Conservation (phyloP, 768 basidiomycete genomes). For the Glaciozyma martinii region DNA sequence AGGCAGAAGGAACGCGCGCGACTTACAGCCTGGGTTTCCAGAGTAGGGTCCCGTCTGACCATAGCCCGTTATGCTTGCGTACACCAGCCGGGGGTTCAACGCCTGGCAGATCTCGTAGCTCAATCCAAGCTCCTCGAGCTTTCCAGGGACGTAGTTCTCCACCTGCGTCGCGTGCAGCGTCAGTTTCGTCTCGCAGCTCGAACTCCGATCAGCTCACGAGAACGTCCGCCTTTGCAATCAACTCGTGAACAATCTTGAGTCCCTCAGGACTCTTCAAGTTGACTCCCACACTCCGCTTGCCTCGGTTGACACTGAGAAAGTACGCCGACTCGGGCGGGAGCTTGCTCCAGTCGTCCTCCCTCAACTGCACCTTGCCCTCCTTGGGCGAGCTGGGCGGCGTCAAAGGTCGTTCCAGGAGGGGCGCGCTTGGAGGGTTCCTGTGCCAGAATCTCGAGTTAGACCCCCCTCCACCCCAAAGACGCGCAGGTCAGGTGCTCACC, state of each 20-base stretch:
- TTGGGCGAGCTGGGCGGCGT: slow-evolving; percentile 30
- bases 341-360: slow-evolving; percentile 42
- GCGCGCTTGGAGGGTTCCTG: slow-evolving; percentile 43
- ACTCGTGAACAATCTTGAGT: slow-evolving; percentile 59
- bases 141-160: slow-evolving; percentile 45
- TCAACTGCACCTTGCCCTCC: slow-evolving; percentile 47
- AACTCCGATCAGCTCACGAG: slow-evolving; percentile 49
- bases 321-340: slow-evolving; percentile 87
- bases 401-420: slow-evolving; percentile 34
- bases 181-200: background rate
- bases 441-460: background rate
- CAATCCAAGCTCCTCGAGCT: slow-evolving; percentile 72
- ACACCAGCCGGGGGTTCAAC: slow-evolving; percentile 72
- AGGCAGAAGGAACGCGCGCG: slow-evolving; percentile 40
- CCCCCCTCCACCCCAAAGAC: background rate
- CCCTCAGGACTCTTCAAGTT: slow-evolving; percentile 77
- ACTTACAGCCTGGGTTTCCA: slow-evolving; percentile 77
- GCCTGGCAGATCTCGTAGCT: slow-evolving; percentile 71
- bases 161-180: slow-evolving; percentile 1
- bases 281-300: slow-evolving; percentile 79
- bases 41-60: slow-evolving; percentile 85
- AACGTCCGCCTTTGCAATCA: slow-evolving; percentile 68
- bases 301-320: slow-evolving; percentile 78
- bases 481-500: slow-evolving; percentile 2
- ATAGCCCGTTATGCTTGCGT: slow-evolving; percentile 77